These are phyloP conservation scores for Chaetomium cochliodes DNA, from an alignment of 495 filamentous ascomycete species.

Conservation along the genomic window DNA sequence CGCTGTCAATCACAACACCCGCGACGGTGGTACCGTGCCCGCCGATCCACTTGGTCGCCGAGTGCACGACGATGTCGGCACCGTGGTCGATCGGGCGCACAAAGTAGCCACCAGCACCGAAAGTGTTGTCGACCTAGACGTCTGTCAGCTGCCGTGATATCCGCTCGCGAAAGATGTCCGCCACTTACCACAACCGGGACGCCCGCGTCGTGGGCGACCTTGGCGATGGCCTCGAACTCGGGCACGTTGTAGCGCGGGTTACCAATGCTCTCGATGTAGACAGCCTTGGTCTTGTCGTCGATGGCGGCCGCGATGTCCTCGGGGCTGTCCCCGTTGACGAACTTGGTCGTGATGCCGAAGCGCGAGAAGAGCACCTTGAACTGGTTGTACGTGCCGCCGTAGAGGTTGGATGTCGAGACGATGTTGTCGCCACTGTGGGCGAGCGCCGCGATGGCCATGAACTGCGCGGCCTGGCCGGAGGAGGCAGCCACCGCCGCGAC, in stretches of 20 bases:
- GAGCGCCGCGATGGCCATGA: constrained; percentile 84
- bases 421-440: constrained; percentile 91
- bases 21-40: constrained; percentile 96
- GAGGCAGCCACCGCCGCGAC: constrained; percentile 85
- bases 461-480: constrained; percentile 92
- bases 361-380: constrained; percentile 90
- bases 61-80: constrained; percentile 92
- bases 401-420: constrained; percentile 86
- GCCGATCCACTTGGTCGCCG: constrained; percentile 98
- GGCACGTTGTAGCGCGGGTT: constrained; percentile 96
- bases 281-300: constrained; percentile 94
- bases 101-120: constrained; percentile 93
- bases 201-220: constrained; percentile 74
- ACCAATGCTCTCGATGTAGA: constrained; percentile 93
- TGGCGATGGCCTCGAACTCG: constrained; percentile 80
- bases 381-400: constrained; percentile 98
- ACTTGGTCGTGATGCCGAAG: constrained; percentile 86
- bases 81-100: constrained; percentile 87
- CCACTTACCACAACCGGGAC: constrained; percentile 76
- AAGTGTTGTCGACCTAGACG: constrained; percentile 85
- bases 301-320: constrained; percentile 81
- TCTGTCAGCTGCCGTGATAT: constrained; percentile 10
- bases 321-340: constrained; percentile 79
- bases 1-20: constrained; percentile 85
- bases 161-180: background rate